Evolutionary conservation across 768 basidiomycete species (phyloP), one percentile per base, ranked within the genome.

Genomic region (Heimioporus sp.): DNA sequence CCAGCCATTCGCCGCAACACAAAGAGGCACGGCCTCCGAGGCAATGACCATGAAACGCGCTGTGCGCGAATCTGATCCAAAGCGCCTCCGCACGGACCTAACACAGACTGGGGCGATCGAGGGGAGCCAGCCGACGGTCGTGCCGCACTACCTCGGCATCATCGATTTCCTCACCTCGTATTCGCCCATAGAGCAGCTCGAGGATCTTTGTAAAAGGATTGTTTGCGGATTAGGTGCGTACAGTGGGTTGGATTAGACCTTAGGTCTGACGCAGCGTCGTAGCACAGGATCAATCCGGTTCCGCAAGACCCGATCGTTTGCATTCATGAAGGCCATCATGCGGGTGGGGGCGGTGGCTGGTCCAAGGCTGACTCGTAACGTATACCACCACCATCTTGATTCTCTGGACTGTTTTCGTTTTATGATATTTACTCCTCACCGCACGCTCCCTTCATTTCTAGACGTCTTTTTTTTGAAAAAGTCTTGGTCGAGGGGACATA

Each of bases 91-190:
- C 9, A 70, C 72, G 34, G 71, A 66, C 9, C 82, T 1, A 86
- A 87, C 61, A 72, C 80, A 62, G 80, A 88, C 63, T 77, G 79
- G 2, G 80, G 97, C 96, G 16, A 84, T 95, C 67, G 95, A 98
- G 61, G 71, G 68, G 10, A 96, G 98, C 67, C 76, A 80, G 17
- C 69, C 76, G 2, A 69, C 86, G 71, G 86, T 87, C 57, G 82
- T 82, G 43, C 87, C 96, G 49, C 96, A 96, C 69, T 98, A 98
- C 68, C 76, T 98, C 10, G 96, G 97, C 20, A 81, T 99, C 48
- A 99, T 99, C 63, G 97, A 99, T 70, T 98, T 98, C 57, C 73
- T 95, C 53, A 98, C 97, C 21, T 95, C 95, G 2, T 99, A 92
- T 67, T 81, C 77, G 19, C 58, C 67, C 17, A 59, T 80, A 54